Conservation (phyloP, 306 rosid genomes). For the Senna siamea region DNA sequence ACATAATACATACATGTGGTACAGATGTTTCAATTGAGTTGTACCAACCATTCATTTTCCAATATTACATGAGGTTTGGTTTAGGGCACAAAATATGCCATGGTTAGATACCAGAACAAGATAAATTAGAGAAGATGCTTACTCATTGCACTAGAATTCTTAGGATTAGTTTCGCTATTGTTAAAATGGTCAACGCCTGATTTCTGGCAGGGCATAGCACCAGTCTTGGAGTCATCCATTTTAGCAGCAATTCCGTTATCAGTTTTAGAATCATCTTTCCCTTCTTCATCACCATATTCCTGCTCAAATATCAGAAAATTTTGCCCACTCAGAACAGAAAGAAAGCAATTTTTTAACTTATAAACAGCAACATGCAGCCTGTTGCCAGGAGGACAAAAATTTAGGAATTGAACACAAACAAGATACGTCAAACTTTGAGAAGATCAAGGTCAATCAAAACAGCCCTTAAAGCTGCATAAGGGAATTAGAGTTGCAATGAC, state of each 20-base stretch:
- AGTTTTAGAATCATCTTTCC: slow-evolving; percentile 48
- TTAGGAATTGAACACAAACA: background rate
- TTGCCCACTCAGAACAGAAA: slow-evolving; percentile 31
- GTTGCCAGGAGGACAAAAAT: slow-evolving; percentile 3
- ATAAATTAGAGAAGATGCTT: slow-evolving; percentile 41
- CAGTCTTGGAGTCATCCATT: slow-evolving; percentile 40
- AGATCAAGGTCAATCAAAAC: slow-evolving; percentile 2
- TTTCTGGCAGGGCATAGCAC: slow-evolving; percentile 46
- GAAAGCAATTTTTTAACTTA: background rate
- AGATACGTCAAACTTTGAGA: slow-evolving; percentile 6
- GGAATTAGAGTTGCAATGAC: background rate
- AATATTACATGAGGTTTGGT: slow-evolving; percentile 9
- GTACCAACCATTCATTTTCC: slow-evolving; percentile 1
- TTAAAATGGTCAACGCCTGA: slow-evolving; percentile 74
- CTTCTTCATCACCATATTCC: slow-evolving; percentile 54
- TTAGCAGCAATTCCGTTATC: slow-evolving; percentile 44
- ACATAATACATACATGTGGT: background rate
- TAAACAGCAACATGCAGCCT: background rate
- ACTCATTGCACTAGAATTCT: slow-evolving; percentile 84
- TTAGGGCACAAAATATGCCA: slow-evolving; percentile 13
- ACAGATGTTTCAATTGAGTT: background rate
- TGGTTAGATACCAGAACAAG: slow-evolving; percentile 26
- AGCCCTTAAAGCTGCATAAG: background rate
- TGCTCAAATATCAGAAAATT: slow-evolving; percentile 43
- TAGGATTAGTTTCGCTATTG: slow-evolving; percentile 70